phyloP scores from a whole-genome alignment of 2,329 filamentous ascomycete genomes.

The Penicillium occitanis region DNA sequence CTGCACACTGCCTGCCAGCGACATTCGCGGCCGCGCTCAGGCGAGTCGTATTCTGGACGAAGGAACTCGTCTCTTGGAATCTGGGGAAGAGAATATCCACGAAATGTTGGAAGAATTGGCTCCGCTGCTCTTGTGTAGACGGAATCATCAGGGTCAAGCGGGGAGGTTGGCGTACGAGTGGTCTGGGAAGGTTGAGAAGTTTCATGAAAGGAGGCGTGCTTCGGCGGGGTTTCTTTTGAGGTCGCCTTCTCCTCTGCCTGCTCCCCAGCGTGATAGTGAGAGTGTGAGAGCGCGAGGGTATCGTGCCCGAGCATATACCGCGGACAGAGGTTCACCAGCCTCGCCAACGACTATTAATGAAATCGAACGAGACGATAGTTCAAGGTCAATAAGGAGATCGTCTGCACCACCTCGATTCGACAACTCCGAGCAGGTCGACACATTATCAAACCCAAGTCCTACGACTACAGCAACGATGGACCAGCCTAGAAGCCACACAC shows the following conservation, averaged over 20 bases:
- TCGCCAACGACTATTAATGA: background rate
- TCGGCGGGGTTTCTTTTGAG: background rate
- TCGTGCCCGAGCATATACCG: background rate
- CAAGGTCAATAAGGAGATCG: background rate
- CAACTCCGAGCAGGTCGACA: background rate
- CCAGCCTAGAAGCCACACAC: background rate
- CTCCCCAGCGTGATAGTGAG: background rate
- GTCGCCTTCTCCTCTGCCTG: background rate
- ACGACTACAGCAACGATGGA: background rate
- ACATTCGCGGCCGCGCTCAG: background rate
- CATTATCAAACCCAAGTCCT: background rate
- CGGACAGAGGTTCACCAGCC: too few relatives aligned
- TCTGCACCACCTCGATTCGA: background rate
- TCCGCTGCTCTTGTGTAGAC: constrained; percentile 27
- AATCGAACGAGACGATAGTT: background rate
- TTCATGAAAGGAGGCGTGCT: constrained; percentile 2
- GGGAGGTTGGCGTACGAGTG: background rate
- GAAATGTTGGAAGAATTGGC: constrained; percentile 26
- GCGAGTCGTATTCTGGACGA: constrained; percentile 9
- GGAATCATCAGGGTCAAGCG: constrained; percentile 27
- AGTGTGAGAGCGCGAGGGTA: background rate
- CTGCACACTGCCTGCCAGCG: background rate
- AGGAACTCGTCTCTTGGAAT: constrained; percentile 9
- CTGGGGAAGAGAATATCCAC: constrained; percentile 17
- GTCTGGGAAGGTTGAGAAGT: constrained; percentile 8